Evolutionary conservation across 2,329 filamentous ascomycete species (phyloP).

Genomic region (Aspergillus sp.): DNA sequence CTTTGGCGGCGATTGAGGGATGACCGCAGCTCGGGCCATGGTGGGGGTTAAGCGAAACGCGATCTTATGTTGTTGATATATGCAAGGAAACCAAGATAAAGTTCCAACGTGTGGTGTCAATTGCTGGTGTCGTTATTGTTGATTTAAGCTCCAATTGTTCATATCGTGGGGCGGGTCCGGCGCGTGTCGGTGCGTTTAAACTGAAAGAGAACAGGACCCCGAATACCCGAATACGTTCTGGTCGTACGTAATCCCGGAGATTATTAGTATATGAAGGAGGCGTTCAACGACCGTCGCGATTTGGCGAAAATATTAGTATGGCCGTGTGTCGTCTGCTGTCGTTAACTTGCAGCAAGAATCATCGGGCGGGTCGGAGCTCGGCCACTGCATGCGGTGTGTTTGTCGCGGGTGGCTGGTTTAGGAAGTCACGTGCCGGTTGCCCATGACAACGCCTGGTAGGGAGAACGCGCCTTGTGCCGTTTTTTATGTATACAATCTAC

Average conservation of each 20-base stretch:
- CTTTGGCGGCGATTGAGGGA: slow-evolving; percentile 23
- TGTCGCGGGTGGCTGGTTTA: slow-evolving; percentile 11
- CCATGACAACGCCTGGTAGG: slow-evolving; percentile 6
- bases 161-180: not conserved
- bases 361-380: not conserved
- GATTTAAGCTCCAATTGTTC: not conserved
- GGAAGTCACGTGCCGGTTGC: slow-evolving; percentile 14
- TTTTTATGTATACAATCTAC: not conserved
- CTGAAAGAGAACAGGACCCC: not conserved
- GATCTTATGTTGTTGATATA: not conserved
- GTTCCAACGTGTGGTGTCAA: not conserved
- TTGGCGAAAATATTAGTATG: not conserved
- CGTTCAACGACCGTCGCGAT: not conserved
- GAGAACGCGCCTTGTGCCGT: not conserved
- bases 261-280: not conserved
- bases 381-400: not conserved
- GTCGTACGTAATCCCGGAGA: not conserved
- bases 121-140: not conserved
- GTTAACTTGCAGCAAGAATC: slow-evolving; percentile 3
- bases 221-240: not conserved
- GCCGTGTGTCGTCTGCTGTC: not conserved
- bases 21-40: slow-evolving; percentile 29
- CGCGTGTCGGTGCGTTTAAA: not conserved
- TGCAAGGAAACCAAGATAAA: not conserved
- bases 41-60: not conserved